Evolutionary conservation across 495 filamentous ascomycete species (phyloP).

Genomic region (Daldinia decipiens): DNA sequence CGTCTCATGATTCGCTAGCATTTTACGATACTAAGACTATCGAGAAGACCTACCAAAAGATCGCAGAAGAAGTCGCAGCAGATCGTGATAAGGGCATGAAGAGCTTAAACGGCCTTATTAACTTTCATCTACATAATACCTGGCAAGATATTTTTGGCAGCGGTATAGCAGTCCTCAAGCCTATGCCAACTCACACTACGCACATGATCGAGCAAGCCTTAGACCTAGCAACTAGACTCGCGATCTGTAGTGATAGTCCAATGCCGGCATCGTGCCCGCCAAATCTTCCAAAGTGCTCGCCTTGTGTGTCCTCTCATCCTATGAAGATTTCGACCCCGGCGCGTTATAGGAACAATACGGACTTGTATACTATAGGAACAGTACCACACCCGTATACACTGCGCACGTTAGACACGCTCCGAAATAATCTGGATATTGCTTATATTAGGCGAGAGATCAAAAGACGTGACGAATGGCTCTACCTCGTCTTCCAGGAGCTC

Average conservation of each 20-base stretch:
- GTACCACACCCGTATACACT: constrained; percentile 93
- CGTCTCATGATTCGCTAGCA: constrained; percentile 72
- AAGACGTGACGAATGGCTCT: constrained; percentile 85
- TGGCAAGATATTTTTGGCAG: constrained; percentile 80
- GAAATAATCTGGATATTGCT: constrained; percentile 65
- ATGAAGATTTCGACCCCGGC: constrained; percentile 67
- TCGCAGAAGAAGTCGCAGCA: constrained; percentile 69
- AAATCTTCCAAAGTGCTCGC: constrained; percentile 75
- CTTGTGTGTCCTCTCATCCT: constrained; percentile 71
- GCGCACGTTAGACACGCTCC: constrained; percentile 63
- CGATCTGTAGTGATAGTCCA: constrained; percentile 75
- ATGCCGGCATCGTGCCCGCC: constrained; percentile 85
- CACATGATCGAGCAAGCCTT: constrained; percentile 74
- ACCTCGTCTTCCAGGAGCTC: constrained; percentile 73
- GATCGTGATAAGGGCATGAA: constrained; percentile 66
- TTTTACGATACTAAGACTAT: constrained; percentile 77
- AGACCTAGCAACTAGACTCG: constrained; percentile 75
- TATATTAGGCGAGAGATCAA: constrained; percentile 77
- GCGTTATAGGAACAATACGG: constrained; percentile 68
- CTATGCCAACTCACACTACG: constrained; percentile 75
- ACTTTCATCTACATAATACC: constrained; percentile 83
- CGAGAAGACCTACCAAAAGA: constrained; percentile 68
- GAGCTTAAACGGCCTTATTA: constrained; percentile 77
- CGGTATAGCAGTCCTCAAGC: constrained; percentile 84
- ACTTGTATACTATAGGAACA: constrained; percentile 80